Evolutionary conservation across 148 eudicot species (phyloP).

Genomic region (Euryodendron excelsum): DNA sequence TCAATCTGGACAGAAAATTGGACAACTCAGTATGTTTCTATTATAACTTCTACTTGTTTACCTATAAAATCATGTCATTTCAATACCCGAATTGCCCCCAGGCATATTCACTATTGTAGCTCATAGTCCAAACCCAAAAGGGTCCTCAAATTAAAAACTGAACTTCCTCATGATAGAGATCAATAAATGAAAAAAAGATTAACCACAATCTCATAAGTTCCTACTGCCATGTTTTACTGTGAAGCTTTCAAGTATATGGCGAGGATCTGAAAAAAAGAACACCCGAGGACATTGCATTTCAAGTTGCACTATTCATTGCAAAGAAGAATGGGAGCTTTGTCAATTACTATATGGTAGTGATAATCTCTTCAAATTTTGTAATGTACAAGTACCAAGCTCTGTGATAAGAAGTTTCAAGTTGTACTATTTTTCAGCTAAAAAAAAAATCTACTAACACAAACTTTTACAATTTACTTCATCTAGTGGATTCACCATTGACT

Average conservation of each 20-base stretch:
- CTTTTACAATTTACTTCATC: background rate
- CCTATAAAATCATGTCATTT: background rate
- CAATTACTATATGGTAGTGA: conserved; percentile 61
- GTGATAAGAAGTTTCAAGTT: background rate
- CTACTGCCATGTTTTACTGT: background rate
- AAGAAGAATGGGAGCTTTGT: conserved; percentile 63
- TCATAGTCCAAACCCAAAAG: background rate
- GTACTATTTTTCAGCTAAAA: background rate
- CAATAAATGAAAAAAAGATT: conserved; percentile 2
- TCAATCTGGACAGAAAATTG: conserved; percentile 94
- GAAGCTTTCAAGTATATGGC: conserved; percentile 58
- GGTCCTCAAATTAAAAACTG: too few species aligned
- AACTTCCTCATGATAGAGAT: background rate
- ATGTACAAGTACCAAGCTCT: background rate
- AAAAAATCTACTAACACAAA: background rate
- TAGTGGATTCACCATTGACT: background rate
- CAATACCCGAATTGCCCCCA: background rate
- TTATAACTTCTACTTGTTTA: background rate
- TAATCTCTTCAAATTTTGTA: background rate
- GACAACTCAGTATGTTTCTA: conserved; percentile 65
- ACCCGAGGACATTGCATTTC: conserved; percentile 59
- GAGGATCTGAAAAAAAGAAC: conserved; percentile 35
- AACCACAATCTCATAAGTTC: background rate
- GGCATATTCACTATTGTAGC: background rate
- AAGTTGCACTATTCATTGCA: conserved; percentile 54